A percentile compares a stretch with the other conserved stretches of the same genome.
These are phyloP conservation scores for Diplogelasinospora grovesii DNA, from an alignment of 495 filamentous ascomycete species.

Conservation along the genomic window DNA sequence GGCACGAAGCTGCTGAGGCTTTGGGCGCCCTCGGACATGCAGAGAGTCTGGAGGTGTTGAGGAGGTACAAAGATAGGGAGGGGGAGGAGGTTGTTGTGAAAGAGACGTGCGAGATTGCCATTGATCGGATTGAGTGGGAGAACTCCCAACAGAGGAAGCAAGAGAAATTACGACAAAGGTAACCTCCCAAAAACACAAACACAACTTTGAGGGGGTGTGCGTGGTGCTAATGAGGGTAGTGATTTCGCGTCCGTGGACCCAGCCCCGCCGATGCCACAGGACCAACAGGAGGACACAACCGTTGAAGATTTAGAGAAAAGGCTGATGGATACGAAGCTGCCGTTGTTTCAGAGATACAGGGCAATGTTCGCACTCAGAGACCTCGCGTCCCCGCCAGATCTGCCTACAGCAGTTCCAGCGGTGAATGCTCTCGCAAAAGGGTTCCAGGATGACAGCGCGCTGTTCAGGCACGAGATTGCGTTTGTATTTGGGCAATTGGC, in stretches of 20 bases:
- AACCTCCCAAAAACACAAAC: conserved; percentile 8
- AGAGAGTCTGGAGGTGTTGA: conserved; percentile 64
- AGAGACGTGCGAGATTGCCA: conserved; percentile 95
- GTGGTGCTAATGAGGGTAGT: too few relatives aligned
- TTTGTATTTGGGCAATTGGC: conserved; percentile 97
- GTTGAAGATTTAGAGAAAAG: conserved; percentile 69
- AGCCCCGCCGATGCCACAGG: conserved; percentile 75
- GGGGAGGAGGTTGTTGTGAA: conserved; percentile 71
- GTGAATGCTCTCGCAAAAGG: conserved; percentile 81
- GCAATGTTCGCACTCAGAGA: conserved; percentile 97
- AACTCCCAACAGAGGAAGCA: conserved; percentile 60
- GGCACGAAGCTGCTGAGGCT: conserved; percentile 95
- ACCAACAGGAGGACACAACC: conserved; percentile 47
- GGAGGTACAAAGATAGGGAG: conserved; percentile 59
- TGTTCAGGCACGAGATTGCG: conserved; percentile 97
- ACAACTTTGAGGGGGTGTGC: too few relatives aligned
- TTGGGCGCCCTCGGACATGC: conserved; percentile 78
- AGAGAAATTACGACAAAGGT: conserved; percentile 78
- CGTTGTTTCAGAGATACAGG: conserved; percentile 88
- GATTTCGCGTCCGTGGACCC: conserved; percentile 95
- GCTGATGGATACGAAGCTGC: conserved; percentile 68
- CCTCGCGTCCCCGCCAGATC: conserved; percentile 83
- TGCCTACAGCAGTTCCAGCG: conserved; percentile 77
- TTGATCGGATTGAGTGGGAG: conserved; percentile 91
- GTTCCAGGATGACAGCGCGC: conserved; percentile 75